These are phyloP conservation scores for Pythium sp. DNA, from an alignment of 352 stramenopile species.

Conservation along the genomic window DNA sequence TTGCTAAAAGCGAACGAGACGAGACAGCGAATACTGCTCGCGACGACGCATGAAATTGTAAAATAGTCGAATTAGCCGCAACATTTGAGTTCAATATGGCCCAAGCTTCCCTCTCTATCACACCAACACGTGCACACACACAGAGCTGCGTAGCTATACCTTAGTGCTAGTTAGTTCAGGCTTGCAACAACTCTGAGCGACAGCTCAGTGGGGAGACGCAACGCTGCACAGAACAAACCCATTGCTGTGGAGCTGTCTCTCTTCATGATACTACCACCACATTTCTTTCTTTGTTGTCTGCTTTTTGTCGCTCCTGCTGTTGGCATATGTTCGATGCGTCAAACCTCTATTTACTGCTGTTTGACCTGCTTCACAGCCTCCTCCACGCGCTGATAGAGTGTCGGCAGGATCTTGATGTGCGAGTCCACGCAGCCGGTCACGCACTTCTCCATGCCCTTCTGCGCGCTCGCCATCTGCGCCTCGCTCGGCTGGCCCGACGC, in stretches of 20 bases:
- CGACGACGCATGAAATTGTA: neutral
- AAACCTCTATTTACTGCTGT: conserved; percentile 32
- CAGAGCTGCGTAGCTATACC: no score
- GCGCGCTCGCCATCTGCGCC: conserved; percentile 54
- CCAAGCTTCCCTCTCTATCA: no score
- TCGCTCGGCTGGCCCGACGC: conserved; percentile 62
- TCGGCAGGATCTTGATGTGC: conserved; percentile 77
- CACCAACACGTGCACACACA: no score
- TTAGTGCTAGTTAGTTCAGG: neutral
- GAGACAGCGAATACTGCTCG: neutral
- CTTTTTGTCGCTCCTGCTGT: neutral
- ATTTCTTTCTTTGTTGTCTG: neutral
- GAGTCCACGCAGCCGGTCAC: conserved; percentile 63
- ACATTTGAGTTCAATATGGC: neutral
- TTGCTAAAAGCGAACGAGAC: neutral
- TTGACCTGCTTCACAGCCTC: conserved; percentile 73
- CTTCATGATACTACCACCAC: neutral
- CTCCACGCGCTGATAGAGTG: conserved; percentile 67
- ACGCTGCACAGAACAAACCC: neutral
- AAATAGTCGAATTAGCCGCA: neutral
- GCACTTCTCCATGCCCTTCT: conserved; percentile 80
- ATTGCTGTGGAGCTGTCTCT: neutral
- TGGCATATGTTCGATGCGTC: neutral
- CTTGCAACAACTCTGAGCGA: no score
- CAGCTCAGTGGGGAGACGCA: neutral